These are phyloP conservation scores for Kwoniella europaea DNA, from an alignment of 768 basidiomycete genomes.

Conservation along the genomic window DNA sequence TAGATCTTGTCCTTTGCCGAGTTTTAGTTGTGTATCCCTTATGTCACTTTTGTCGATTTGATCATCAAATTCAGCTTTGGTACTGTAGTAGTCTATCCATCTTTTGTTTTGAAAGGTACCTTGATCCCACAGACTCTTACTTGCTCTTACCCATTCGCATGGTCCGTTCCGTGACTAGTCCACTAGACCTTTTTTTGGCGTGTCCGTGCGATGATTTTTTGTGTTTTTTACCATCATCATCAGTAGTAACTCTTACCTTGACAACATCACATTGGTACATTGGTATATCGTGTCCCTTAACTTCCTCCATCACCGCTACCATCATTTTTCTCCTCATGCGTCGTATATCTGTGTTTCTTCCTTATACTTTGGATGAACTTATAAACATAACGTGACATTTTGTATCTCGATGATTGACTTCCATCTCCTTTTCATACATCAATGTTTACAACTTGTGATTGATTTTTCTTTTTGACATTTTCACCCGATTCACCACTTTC, in stretches of 20 bases:
- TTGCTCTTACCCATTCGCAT: neutral
- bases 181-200: neutral
- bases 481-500: neutral
- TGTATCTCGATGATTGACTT: neutral
- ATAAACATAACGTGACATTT: neutral
- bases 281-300: neutral
- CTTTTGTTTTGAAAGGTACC: neutral
- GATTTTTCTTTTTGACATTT: neutral
- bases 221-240: neutral
- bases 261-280: neutral
- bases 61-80: too few species aligned
- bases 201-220: constrained; percentile 5
- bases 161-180: neutral
- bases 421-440: neutral
- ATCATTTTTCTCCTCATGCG: neutral
- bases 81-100: too few species aligned
- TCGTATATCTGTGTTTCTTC: neutral
- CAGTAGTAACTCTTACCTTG: neutral
- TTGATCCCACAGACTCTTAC: neutral
- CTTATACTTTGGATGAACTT: neutral
- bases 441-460: too few species aligned
- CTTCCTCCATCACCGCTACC: constrained; percentile 7
- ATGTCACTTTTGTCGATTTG: neutral
- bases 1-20: neutral
- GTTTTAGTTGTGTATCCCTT: neutral